Evolutionary conservation across 164 flowering plant species (phyloP).

Genomic region (Malania oleifera): DNA sequence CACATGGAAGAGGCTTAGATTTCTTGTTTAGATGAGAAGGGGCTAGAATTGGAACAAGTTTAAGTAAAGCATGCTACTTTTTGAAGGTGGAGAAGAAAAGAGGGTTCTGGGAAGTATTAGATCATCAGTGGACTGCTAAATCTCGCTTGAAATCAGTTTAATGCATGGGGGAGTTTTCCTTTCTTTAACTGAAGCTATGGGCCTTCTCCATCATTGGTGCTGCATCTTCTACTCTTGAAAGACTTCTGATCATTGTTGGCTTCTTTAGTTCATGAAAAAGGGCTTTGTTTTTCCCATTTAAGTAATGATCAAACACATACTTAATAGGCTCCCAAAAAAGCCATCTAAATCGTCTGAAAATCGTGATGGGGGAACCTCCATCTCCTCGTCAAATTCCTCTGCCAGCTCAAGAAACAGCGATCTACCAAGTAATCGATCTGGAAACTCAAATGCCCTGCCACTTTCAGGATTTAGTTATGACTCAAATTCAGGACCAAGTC

Average conservation of each 20-base stretch:
- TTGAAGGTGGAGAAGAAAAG: conserved; percentile 3
- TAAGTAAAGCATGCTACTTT: not conserved
- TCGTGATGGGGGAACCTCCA: conserved; percentile 28
- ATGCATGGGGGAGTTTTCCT: not conserved
- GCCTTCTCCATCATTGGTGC: not conserved
- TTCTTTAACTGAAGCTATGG: not conserved
- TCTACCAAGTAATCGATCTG: conserved; percentile 15
- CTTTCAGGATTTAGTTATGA: conserved; percentile 12
- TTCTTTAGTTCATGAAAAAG: conserved; percentile 8
- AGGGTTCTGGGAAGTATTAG: conserved; percentile 2
- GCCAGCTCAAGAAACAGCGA: conserved; percentile 26
- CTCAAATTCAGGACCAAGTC: conserved; percentile 19
- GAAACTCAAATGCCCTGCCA: conserved; percentile 16
- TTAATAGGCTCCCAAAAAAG: conserved; percentile 38
- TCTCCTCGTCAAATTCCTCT: conserved; percentile 24
- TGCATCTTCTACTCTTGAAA: not conserved
- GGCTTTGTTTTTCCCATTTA: conserved; percentile 5
- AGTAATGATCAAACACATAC: conserved; percentile 40
- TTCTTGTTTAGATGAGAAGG: conserved; percentile 1
- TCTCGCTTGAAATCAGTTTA: not conserved
- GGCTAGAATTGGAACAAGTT: not conserved
- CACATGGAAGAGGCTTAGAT: conserved; percentile 3
- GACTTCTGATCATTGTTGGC: not conserved
- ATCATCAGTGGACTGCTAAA: not conserved
- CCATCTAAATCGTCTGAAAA: conserved; percentile 33